Percentiles rank a stretch among this genome's conserved stretches.
phyloP scores from a whole-genome alignment of 2,329 filamentous ascomycete genomes.

The Leptoxyphium fumago region DNA sequence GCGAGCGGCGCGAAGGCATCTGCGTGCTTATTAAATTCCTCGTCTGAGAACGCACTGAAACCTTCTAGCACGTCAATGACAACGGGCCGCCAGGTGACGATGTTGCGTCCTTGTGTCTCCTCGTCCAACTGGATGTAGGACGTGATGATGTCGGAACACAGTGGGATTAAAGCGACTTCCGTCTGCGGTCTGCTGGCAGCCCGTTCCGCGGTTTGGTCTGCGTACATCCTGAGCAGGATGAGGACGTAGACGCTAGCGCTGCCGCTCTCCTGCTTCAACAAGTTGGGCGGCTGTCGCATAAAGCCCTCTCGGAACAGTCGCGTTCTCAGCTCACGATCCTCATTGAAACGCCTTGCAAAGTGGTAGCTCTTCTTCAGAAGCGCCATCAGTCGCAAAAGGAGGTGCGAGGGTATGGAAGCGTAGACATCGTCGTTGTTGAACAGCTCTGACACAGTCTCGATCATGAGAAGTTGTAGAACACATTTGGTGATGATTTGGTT shows the following conservation, averaged over 20 bases:
- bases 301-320: conserved; percentile 93
- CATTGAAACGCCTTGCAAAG: conserved; percentile 95
- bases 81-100: conserved; percentile 90
- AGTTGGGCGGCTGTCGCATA: conserved; percentile 97
- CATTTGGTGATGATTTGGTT: conserved; percentile 99
- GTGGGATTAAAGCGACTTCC: conserved; percentile 78
- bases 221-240: conserved; percentile 95
- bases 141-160: conserved; percentile 86
- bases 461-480: conserved; percentile 95
- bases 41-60: conserved; percentile 66
- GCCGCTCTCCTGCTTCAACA: conserved; percentile 92
- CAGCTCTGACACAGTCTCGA: conserved; percentile 96
- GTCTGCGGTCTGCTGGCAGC: conserved; percentile 67
- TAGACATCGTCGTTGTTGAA: conserved; percentile 97
- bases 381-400: conserved; percentile 83
- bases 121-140: conserved; percentile 79
- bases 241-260: conserved; percentile 88
- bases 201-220: conserved; percentile 71
- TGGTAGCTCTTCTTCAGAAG: conserved; percentile 91
- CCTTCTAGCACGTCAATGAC: conserved; percentile 95
- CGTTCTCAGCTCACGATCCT: conserved; percentile 89
- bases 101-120: conserved; percentile 92
- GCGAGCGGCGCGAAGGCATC: conserved; percentile 73
- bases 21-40: conserved; percentile 68
- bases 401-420: conserved; percentile 73